Percentiles rank a stretch among this genome's conserved stretches.
phyloP scores from a whole-genome alignment of 2,329 filamentous ascomycete genomes.

The Fusarium multiceps region DNA sequence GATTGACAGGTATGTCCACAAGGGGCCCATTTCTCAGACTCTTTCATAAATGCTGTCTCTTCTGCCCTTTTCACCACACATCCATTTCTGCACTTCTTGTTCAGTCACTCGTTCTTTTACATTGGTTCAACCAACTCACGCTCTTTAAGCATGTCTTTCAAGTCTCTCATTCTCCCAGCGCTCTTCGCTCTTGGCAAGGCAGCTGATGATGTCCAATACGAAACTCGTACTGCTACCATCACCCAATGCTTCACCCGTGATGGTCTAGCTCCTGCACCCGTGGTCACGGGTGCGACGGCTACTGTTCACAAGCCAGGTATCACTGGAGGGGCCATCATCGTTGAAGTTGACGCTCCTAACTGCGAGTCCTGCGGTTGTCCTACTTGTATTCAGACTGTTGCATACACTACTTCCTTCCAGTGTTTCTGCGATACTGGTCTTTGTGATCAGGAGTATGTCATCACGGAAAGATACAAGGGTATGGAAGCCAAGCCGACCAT shows the following conservation, averaged over 20 bases:
- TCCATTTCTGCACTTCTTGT: no score
- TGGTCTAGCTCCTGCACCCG: not conserved
- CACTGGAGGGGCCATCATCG: slow-evolving; percentile 22
- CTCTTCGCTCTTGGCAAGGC: not conserved
- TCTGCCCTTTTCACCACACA: no score
- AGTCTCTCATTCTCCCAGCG: slow-evolving; percentile 7
- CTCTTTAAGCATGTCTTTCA: slow-evolving; percentile 12
- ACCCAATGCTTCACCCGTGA: slow-evolving; percentile 23
- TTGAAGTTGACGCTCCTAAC: slow-evolving; percentile 29
- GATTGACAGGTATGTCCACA: not conserved
- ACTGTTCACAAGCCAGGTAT: slow-evolving; percentile 13
- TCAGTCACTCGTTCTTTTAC: slow-evolving; percentile 7
- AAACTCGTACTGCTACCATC: slow-evolving; percentile 25
- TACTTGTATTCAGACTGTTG: slow-evolving; percentile 27
- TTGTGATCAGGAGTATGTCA: slow-evolving; percentile 27
- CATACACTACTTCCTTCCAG: slow-evolving; percentile 18
- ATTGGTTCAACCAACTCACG: not conserved
- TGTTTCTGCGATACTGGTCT: slow-evolving; percentile 25
- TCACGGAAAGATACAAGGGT: slow-evolving; percentile 30
- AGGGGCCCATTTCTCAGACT: not conserved
- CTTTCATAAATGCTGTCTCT: not conserved
- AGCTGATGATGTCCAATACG: slow-evolving; percentile 9
- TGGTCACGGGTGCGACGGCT: not conserved
- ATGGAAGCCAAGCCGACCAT: slow-evolving; percentile 19
- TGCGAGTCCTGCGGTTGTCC: slow-evolving; percentile 29